These are phyloP conservation scores for Petasospora rhodanensis DNA, from an alignment of 1,139 yeast species.

Conservation along the genomic window DNA sequence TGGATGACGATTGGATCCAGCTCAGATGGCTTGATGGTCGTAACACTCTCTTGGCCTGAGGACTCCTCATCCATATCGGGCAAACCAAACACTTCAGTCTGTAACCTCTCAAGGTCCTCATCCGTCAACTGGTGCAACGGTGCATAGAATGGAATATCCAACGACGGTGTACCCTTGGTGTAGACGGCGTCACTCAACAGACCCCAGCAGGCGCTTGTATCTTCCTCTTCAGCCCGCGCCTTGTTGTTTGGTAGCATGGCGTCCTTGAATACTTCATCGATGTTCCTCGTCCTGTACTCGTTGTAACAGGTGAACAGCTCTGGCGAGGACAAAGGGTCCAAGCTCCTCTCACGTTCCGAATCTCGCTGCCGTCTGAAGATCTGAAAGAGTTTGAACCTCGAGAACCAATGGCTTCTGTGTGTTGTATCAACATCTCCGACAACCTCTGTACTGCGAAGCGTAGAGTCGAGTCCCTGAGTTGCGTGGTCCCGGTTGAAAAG, in stretches of 20 bases:
- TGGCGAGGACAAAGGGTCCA: no score
- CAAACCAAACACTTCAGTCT: conserved; percentile 2
- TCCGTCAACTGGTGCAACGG: conserved; percentile 10
- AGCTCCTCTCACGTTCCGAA: no score
- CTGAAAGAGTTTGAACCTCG: conserved; percentile 6
- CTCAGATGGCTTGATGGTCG: no score
- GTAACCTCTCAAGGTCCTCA: conserved; percentile 5
- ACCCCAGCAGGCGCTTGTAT: no score
- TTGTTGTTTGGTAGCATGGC: no score
- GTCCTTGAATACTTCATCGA: conserved; percentile 5
- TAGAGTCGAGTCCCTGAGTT: conserved; percentile 2
- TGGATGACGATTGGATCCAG: no score
- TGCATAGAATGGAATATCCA: conserved; percentile 9
- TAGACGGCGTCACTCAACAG: no score
- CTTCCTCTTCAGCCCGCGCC: no score
- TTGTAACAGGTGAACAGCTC: no score
- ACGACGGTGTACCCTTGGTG: no score
- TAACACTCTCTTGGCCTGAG: no score
- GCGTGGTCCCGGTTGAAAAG: conserved; percentile 1
- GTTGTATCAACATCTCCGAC: no score
- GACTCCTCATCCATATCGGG: neutral
- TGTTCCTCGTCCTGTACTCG: conserved; percentile 1
- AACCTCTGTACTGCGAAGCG: conserved; percentile 4
- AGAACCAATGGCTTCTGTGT: conserved; percentile 8
- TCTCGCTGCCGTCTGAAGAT: conserved; percentile 3